A percentile compares a stretch with the other conserved stretches of the same genome.
These are phyloP conservation scores for Ophiostoma populinum DNA, from an alignment of 2,329 filamentous ascomycete genomes.

Conservation along the genomic window DNA sequence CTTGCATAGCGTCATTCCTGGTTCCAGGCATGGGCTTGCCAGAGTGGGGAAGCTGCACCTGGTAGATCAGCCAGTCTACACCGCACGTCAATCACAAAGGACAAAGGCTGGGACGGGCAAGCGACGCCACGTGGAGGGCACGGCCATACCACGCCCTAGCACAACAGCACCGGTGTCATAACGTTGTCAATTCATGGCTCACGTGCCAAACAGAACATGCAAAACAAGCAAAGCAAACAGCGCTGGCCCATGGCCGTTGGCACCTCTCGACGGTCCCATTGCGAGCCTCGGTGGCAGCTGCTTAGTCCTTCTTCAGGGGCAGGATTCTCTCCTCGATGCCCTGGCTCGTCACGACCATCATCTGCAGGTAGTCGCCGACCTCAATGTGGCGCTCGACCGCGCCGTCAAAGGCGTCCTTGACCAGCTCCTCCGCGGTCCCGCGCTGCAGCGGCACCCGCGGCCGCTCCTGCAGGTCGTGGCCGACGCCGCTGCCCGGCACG, in stretches of 20 bases:
- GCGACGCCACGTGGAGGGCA: no score
- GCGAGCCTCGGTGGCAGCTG: background rate
- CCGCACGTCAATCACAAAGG: no score
- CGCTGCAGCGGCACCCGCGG: constrained; percentile 52
- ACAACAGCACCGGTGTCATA: no score
- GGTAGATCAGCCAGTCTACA: no score
- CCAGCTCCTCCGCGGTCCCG: constrained; percentile 64
- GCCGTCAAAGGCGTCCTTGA: constrained; percentile 95
- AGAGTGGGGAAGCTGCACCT: no score
- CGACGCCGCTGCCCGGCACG: constrained; percentile 66
- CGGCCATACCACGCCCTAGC: no score
- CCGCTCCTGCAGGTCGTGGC: constrained; percentile 61
- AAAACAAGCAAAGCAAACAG: background rate
- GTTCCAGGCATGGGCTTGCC: no score
- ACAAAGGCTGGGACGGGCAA: no score
- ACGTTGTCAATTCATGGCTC: no score
- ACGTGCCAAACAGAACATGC: background rate
- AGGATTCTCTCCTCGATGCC: constrained; percentile 76
- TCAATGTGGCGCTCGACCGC: constrained; percentile 98
- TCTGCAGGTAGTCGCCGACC: constrained; percentile 90
- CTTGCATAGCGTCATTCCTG: no score
- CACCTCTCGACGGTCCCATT: background rate
- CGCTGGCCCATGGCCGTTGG: background rate
- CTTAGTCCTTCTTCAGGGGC: constrained; percentile 78
- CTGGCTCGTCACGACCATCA: constrained; percentile 76